Evolutionary conservation across 2,329 filamentous ascomycete genomes (phyloP).

Genomic region (Cladobotryum protrusum): DNA sequence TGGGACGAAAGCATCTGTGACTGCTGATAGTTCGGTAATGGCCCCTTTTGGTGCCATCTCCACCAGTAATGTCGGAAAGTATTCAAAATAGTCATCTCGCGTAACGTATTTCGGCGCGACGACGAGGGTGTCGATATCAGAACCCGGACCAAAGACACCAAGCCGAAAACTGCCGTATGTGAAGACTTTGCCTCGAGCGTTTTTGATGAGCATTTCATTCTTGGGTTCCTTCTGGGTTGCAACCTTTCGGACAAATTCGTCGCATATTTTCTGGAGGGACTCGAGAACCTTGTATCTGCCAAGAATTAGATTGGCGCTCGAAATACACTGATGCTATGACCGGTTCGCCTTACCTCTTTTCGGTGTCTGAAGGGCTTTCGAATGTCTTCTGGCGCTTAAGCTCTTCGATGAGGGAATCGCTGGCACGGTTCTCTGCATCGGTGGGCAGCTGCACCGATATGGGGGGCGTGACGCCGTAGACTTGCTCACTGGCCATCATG

Average conservation of each 20-base stretch:
- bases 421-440: slow-evolving; percentile 67
- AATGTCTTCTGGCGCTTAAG: slow-evolving; percentile 88
- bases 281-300: slow-evolving; percentile 63
- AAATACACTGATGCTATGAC: too few species aligned
- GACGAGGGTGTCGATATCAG: slow-evolving; percentile 95
- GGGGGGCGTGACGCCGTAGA: slow-evolving; percentile 69
- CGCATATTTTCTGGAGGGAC: slow-evolving; percentile 70
- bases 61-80: slow-evolving; percentile 75
- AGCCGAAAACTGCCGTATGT: slow-evolving; percentile 94
- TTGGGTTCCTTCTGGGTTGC: slow-evolving; percentile 65
- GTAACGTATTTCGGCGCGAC: slow-evolving; percentile 85
- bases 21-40: slow-evolving; percentile 77
- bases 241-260: slow-evolving; percentile 82
- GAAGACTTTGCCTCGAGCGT: slow-evolving; percentile 86
- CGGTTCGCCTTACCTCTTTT: slow-evolving; percentile 58
- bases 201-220: slow-evolving; percentile 70
- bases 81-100: slow-evolving; percentile 84
- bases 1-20: slow-evolving; percentile 87
- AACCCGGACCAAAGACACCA: slow-evolving; percentile 89
- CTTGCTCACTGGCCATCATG: slow-evolving; percentile 32
- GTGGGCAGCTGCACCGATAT: slow-evolving; percentile 75
- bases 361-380: slow-evolving; percentile 74
- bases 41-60: slow-evolving; percentile 70
- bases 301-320: not conserved
- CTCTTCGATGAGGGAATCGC: slow-evolving; percentile 74